phyloP scores from a whole-genome alignment of 345 rosid genomes.

The Aquilaria yunnanensis region DNA sequence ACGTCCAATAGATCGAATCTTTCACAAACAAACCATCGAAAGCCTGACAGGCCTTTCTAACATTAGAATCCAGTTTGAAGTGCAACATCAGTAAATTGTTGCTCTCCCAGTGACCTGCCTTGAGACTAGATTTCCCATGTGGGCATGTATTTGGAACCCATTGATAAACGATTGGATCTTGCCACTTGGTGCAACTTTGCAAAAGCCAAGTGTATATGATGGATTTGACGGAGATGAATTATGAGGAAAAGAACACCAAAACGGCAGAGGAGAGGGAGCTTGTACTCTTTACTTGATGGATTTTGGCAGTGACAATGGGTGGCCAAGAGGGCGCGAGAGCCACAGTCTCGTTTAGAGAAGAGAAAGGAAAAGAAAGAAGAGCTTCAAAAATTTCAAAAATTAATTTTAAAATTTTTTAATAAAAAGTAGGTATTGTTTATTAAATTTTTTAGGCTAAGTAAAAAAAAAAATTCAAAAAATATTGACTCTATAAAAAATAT shows the following conservation, averaged over 20 bases:
- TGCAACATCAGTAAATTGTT: conserved; percentile 75
- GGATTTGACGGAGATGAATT: conserved; percentile 39
- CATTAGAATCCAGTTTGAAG: conserved; percentile 55
- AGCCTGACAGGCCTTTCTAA: conserved; percentile 50
- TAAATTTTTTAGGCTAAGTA: no score
- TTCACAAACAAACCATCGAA: conserved; percentile 54
- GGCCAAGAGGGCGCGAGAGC: conserved; percentile 19
- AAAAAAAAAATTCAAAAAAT: no score
- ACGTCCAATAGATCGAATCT: conserved; percentile 85
- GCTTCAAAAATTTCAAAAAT: conserved; percentile 5
- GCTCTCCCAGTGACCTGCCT: conserved; percentile 58
- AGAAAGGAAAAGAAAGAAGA: conserved; percentile 6
- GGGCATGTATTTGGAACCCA: conserved; percentile 75
- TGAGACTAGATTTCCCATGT: conserved; percentile 73
- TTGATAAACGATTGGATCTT: conserved; percentile 39
- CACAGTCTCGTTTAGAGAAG: conserved; percentile 35
- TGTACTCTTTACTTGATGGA: conserved; percentile 19
- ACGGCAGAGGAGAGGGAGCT: conserved; percentile 48
- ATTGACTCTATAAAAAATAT: no score
- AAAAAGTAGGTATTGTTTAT: no score
- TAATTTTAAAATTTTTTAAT: no score
- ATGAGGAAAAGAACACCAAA: conserved; percentile 47
- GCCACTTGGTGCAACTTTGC: conserved; percentile 48
- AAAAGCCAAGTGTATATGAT: conserved; percentile 57
- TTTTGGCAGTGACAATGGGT: conserved; percentile 7